Conservation (phyloP, 108 stramenopile genomes). For the Thalassiosira profunda region DNA sequence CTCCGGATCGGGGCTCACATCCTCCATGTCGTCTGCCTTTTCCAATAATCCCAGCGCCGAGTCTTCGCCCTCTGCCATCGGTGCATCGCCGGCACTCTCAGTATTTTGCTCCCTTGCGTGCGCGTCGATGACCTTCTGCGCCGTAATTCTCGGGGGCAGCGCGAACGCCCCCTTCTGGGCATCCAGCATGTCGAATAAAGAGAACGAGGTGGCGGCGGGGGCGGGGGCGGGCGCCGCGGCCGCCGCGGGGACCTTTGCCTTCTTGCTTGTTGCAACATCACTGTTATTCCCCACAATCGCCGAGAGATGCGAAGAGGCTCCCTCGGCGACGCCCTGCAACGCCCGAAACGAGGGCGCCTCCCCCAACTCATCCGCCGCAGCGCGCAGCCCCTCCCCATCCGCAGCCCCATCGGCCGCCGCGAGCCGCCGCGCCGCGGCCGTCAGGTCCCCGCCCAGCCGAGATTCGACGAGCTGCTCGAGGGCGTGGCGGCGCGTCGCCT, state of each 20-base stretch:
- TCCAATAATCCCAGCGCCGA: constrained; percentile 41
- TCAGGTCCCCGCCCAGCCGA: constrained; percentile 19
- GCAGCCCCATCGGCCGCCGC: not conserved
- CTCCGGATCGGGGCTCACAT: constrained; percentile 37
- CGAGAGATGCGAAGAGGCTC: too few species aligned
- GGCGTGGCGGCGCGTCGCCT: constrained; percentile 7
- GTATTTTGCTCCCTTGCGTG: constrained; percentile 1
- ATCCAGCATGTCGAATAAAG: constrained; percentile 51
- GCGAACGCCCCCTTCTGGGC: constrained; percentile 21
- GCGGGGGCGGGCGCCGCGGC: not conserved
- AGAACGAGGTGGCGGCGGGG: constrained; percentile 36
- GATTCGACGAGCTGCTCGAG: constrained; percentile 38
- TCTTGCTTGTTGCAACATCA: not conserved
- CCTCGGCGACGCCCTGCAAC: too few species aligned
- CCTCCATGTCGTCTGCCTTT: constrained; percentile 47
- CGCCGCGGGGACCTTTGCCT: not conserved
- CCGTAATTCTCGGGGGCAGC: constrained; percentile 35
- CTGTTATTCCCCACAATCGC: not conserved
- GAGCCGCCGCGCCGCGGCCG: not conserved
- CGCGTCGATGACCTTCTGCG: constrained; percentile 24
- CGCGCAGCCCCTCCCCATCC: not conserved
- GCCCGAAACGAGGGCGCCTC: too few species aligned
- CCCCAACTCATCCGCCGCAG: too few species aligned
- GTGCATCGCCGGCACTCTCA: not conserved
- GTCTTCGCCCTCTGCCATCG: too few species aligned